These are phyloP conservation scores for Dryas alaskensis DNA, from an alignment of 306 rosid species.

Conservation along the genomic window DNA sequence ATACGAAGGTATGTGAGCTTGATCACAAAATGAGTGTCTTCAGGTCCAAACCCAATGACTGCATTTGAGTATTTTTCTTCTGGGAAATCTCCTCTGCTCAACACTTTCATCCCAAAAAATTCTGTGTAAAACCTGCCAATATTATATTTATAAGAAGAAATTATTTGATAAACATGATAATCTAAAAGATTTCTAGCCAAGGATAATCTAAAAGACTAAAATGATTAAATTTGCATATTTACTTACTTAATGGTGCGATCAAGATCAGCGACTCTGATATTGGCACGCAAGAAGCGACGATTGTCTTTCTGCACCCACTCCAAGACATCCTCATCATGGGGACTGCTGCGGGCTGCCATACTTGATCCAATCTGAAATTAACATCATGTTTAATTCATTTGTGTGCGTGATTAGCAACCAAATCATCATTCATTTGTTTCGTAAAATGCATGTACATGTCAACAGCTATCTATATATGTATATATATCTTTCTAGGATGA, in stretches of 20 bases:
- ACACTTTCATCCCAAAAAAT: conserved; percentile 53
- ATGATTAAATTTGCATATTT: too few species aligned
- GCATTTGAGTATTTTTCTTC: conserved; percentile 61
- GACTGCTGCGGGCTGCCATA: not conserved
- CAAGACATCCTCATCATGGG: conserved; percentile 23
- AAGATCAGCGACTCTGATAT: conserved; percentile 68
- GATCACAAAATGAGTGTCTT: conserved; percentile 57
- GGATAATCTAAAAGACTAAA: too few species aligned
- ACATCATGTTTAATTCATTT: not conserved
- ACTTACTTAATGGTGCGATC: conserved; percentile 64
- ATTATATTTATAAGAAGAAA: not conserved
- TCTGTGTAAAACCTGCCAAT: conserved; percentile 54
- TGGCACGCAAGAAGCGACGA: conserved; percentile 58
- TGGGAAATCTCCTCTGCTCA: conserved; percentile 54
- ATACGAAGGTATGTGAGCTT: conserved; percentile 50
- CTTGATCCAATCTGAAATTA: conserved; percentile 1
- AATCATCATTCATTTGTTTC: too few species aligned
- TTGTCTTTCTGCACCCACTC: conserved; percentile 61
- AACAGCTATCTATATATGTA: too few species aligned
- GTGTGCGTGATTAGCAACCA: not conserved
- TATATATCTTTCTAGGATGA: too few species aligned
- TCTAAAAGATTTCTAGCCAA: too few species aligned
- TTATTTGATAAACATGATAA: not conserved
- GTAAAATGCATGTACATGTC: too few species aligned
- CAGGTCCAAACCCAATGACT: conserved; percentile 61